Conservation (phyloP, 1,284 basidiomycete genomes). For the Puccinia coronata region DNA sequence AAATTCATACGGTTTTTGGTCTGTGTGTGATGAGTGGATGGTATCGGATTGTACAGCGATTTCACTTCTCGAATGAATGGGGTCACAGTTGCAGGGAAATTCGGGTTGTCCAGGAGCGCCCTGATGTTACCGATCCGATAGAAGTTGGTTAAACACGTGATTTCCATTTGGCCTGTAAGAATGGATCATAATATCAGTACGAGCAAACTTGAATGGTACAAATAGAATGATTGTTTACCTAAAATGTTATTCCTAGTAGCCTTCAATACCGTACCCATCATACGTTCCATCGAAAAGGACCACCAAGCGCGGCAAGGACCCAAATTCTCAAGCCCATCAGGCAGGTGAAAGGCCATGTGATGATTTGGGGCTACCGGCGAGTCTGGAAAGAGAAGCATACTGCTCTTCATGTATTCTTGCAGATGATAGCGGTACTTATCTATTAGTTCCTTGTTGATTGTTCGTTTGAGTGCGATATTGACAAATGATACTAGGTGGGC, state of each 20-base stretch:
- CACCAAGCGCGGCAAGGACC: too few species aligned
- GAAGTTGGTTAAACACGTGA: neutral
- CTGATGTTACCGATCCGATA: constrained; percentile 6
- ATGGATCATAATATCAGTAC: neutral
- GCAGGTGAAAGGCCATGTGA: constrained; percentile 13
- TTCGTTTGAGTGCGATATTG: neutral
- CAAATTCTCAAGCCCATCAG: neutral
- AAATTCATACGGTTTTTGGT: too few species aligned
- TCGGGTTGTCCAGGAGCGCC: neutral
- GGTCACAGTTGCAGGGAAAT: neutral
- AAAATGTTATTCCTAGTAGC: neutral
- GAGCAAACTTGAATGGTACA: neutral
- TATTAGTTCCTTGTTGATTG: neutral
- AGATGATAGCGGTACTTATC: neutral
- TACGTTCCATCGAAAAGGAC: neutral
- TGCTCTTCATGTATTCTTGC: neutral
- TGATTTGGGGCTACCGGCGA: constrained; percentile 5
- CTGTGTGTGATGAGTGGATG: neutral
- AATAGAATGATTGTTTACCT: neutral
- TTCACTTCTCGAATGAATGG: neutral
- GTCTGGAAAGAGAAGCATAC: neutral
- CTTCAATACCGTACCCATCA: constrained; percentile 10
- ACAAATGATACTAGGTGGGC: constrained; percentile 7
- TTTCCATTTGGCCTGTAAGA: constrained; percentile 6
- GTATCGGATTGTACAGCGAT: neutral